A percentile compares a stretch with the other conserved stretches of the same genome.
These are phyloP conservation scores for Nectriaceae sp. DNA, from an alignment of 2,329 filamentous ascomycete species.

Conservation along the genomic window DNA sequence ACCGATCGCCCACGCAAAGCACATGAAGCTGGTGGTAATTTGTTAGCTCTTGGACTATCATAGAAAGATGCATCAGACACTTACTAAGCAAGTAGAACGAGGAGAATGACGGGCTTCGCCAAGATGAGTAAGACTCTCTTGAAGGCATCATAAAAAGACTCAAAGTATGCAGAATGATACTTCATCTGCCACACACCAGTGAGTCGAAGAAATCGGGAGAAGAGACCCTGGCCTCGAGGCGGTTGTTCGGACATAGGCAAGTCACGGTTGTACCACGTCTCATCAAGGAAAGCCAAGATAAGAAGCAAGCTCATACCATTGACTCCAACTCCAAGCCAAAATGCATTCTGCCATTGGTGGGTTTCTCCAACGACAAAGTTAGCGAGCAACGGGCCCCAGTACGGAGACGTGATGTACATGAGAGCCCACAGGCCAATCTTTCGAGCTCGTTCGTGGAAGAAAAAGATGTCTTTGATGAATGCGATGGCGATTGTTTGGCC, in stretches of 20 bases:
- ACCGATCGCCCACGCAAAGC: constrained; percentile 52
- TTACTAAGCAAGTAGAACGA: constrained; percentile 16
- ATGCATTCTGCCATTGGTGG: constrained; percentile 46
- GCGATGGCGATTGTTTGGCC: constrained; percentile 49
- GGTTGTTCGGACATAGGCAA: constrained; percentile 39
- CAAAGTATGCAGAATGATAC: neutral
- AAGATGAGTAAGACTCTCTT: neutral
- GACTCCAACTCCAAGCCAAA: constrained; percentile 49
- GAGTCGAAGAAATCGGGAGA: constrained; percentile 25
- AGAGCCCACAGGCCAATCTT: constrained; percentile 52
- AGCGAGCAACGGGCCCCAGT: constrained; percentile 45
- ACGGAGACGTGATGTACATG: constrained; percentile 44
- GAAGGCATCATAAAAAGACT: neutral
- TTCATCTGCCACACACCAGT: constrained; percentile 15
- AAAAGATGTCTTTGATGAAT: constrained; percentile 60
- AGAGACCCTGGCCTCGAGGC: constrained; percentile 14
- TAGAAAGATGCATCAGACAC: constrained; percentile 6
- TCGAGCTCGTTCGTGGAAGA: constrained; percentile 56
- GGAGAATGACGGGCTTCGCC: constrained; percentile 14
- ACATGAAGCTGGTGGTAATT: constrained; percentile 26
- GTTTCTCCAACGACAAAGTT: constrained; percentile 50
- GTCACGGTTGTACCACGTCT: constrained; percentile 52
- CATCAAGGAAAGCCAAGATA: constrained; percentile 44
- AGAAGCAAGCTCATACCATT: constrained; percentile 40
- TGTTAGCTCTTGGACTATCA: neutral